phyloP scores from a whole-genome alignment of 805 yeast species.

The Teunomyces tritomae region DNA sequence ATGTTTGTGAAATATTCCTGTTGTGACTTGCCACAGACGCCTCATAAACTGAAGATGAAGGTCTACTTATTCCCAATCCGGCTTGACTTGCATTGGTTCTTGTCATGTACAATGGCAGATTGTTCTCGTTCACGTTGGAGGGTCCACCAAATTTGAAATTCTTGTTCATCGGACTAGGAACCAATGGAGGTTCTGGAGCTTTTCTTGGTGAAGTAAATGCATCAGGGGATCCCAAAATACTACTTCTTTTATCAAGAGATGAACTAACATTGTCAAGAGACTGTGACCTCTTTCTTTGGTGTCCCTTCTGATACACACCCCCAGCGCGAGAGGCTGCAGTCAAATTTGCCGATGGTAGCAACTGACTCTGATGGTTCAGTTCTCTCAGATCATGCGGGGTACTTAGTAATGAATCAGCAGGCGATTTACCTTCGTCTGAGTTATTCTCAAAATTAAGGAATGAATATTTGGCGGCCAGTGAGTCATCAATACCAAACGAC shows the following conservation, averaged over 20 bases:
- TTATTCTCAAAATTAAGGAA: constrained; percentile 11
- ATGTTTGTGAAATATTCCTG: constrained; percentile 43
- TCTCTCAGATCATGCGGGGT: background rate
- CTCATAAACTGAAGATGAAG: constrained; percentile 53
- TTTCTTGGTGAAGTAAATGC: constrained; percentile 65
- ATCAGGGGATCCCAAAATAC: constrained; percentile 19
- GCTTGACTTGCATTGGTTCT: constrained; percentile 21
- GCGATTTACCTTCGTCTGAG: constrained; percentile 13
- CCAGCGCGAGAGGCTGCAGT: constrained; percentile 3
- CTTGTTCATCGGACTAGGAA: constrained; percentile 25
- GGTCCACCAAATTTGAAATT: constrained; percentile 33
- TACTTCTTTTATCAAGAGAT: constrained; percentile 8
- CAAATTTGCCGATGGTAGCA: constrained; percentile 9
- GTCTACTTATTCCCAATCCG: constrained; percentile 31
- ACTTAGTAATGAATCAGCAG: constrained; percentile 10
- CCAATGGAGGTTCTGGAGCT: constrained; percentile 68
- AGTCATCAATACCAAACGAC: background rate
- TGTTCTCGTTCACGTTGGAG: constrained; percentile 9
- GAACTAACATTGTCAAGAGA: constrained; percentile 44
- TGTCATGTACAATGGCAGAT: constrained; percentile 17
- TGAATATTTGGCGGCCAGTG: background rate
- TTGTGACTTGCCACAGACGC: constrained; percentile 37
- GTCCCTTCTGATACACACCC: constrained; percentile 17
- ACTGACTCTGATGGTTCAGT: constrained; percentile 2
- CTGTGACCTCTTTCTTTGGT: constrained; percentile 49